Percentiles rank a stretch among this genome's conserved stretches.
Conservation (phyloP, 495 filamentous ascomycete genomes). For the Immersiella caudata region DNA sequence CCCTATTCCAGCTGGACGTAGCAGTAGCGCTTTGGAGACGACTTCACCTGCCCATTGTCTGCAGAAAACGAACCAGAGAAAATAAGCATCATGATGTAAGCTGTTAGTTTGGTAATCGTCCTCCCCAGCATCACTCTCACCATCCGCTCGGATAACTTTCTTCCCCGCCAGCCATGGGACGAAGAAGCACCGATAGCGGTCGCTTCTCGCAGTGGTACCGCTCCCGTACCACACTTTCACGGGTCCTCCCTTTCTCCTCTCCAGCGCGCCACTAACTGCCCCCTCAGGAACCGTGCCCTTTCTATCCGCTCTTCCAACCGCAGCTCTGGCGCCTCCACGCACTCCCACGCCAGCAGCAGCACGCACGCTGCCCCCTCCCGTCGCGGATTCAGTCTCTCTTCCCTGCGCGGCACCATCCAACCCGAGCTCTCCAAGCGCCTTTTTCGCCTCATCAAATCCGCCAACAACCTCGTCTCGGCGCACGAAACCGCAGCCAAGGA, state of each 20-base stretch:
- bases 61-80: no score
- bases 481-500: conserved; percentile 82
- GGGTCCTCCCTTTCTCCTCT: background rate
- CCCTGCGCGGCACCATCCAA: conserved; percentile 78
- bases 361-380: conserved; percentile 42
- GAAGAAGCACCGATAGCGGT: conserved; percentile 27
- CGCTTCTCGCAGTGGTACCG: conserved; percentile 34
- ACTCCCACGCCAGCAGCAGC: conserved; percentile 44
- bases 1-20: background rate
- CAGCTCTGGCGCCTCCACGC: conserved; percentile 41
- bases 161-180: conserved; percentile 32
- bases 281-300: conserved; percentile 59
- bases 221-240: background rate
- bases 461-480: conserved; percentile 79
- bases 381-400: conserved; percentile 75
- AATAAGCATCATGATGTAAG: conserved; percentile 19
- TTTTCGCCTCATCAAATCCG: conserved; percentile 87
- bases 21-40: background rate
- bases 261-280: conserved; percentile 11
- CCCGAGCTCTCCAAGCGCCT: conserved; percentile 84
- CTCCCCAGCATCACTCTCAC: background rate
- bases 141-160: conserved; percentile 8
- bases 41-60: conserved; percentile 3
- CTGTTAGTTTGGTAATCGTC: background rate
- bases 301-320: conserved; percentile 44